Base-by-base conservation (phyloP, 2,329 filamentous ascomycete genomes). In the Neocatenulostroma microsporum region DNA sequence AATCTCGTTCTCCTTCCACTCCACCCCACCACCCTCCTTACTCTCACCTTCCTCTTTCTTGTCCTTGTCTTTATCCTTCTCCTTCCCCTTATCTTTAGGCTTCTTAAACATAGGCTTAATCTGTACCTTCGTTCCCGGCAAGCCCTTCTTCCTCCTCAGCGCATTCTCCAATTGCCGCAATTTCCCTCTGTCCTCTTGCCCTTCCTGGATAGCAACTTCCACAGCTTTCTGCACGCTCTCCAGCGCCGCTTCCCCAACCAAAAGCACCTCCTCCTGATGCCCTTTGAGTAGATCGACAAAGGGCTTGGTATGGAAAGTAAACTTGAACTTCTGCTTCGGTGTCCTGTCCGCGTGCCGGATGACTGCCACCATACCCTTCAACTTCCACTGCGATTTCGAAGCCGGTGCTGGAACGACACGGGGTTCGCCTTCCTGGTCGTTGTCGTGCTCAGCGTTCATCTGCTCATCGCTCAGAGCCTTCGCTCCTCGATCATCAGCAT, bases 91-190 rank as follows among this genome's bases (percentile, higher is more conserved):
- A 12, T 52, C 45, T 54, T 79, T 85, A 54, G 86, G 80, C 66
- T 89, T 94, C 34, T 88, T 80, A 62, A 98, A 98, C 87, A 98
- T 94, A 8, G 91, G 91, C 62, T 98, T 98, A 59, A 98, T 96
- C 62, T 98, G 91, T 2, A 98, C 87, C 61, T 98, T 98, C 1
- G 91, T 98, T 1, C 91, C 91, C 3, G 87, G 81, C 83, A 89
- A 95, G 14, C 79, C 80, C 2, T 88, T 87, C 61, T 98, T 98
- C 64, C 91, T 93, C 27, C 85, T 79, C 5, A 98, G 67, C 5
- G 93, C 89, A 45, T 89, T 89, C 40, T 83, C 81, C 33, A 98
- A 71, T 27, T 85, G 71, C 46, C 78, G 80, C n/a, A 98, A 77
- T 63, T 98, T 98, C 34, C 76, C 78, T 32, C 72, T 73, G 53